phyloP scores from a whole-genome alignment of 202 grass and related monocot genomes.

The Elaeis oleifera region DNA sequence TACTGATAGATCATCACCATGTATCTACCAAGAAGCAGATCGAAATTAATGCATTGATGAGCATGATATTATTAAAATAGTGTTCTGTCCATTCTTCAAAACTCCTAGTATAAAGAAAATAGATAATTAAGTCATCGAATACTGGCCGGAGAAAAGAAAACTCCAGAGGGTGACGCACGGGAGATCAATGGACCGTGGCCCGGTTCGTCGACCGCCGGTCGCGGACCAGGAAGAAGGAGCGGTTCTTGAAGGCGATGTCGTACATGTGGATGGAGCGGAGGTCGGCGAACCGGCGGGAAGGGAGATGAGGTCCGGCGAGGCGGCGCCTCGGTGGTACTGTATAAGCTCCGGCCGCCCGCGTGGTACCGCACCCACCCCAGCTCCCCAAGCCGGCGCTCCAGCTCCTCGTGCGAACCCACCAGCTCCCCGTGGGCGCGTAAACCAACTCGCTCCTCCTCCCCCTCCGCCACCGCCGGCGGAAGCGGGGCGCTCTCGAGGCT shows the following conservation, averaged over 20 bases:
- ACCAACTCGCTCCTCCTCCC: slow-evolving; percentile 37
- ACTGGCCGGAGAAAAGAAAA: too few relatives aligned
- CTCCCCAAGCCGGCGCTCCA: slow-evolving; percentile 45
- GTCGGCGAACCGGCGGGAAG: slow-evolving; percentile 47
- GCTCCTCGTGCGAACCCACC: slow-evolving; percentile 38
- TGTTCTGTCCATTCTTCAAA: too few relatives aligned
- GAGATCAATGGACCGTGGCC: too few relatives aligned
- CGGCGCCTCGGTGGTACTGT: slow-evolving; percentile 70
- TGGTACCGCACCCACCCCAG: slow-evolving; percentile 78
- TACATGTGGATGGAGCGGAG: slow-evolving; percentile 84
- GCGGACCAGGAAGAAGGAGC: slow-evolving; percentile 58
- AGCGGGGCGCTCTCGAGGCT: too few relatives aligned
- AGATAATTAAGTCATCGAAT: too few relatives aligned
- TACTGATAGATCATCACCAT: too few relatives aligned
- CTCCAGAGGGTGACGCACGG: too few relatives aligned
- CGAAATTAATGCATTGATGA: too few relatives aligned
- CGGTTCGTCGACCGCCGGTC: too few relatives aligned
- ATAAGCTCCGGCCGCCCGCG: slow-evolving; percentile 33
- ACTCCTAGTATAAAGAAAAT: too few relatives aligned
- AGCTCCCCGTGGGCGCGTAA: slow-evolving; percentile 54
- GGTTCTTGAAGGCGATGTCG: slow-evolving; percentile 75
- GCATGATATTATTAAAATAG: too few relatives aligned
- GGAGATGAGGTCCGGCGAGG: slow-evolving; percentile 59
- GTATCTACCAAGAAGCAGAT: too few relatives aligned
- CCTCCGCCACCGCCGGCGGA: slow-evolving; percentile 15